Conservation (phyloP, 768 basidiomycete genomes). For the Boletellus sp. region DNA sequence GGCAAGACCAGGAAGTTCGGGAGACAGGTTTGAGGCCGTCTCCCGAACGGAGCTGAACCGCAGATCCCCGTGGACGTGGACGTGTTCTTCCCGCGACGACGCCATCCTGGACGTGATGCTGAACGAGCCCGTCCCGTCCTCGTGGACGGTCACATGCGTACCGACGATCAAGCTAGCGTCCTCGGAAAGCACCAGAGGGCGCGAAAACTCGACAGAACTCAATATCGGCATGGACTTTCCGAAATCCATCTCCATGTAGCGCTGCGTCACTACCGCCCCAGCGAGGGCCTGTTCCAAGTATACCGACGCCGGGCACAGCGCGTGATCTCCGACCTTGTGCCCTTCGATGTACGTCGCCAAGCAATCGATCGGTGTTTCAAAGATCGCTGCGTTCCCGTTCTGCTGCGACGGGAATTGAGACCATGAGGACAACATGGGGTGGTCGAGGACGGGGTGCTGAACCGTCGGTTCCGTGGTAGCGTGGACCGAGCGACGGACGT, state of each 20-base stretch:
- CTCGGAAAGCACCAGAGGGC: conserved; percentile 49
- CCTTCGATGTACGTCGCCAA: conserved; percentile 48
- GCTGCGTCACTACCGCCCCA: conserved; percentile 38
- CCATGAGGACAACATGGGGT: conserved; percentile 40
- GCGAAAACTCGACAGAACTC: conserved; percentile 44
- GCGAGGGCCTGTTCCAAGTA: conserved; percentile 56
- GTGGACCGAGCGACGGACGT: conserved; percentile 26
- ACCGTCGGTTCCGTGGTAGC: not conserved
- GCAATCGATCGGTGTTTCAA: conserved; percentile 48
- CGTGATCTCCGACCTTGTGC: conserved; percentile 52
- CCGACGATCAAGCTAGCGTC: conserved; percentile 33
- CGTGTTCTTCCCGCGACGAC: conserved; percentile 30
- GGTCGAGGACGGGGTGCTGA: conserved; percentile 18
- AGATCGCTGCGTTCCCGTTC: conserved; percentile 40
- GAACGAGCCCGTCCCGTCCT: conserved; percentile 41
- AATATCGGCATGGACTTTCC: conserved; percentile 37
- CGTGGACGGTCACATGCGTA: conserved; percentile 37
- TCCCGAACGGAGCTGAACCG: conserved; percentile 32
- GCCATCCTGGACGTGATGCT: conserved; percentile 41
- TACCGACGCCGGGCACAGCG: conserved; percentile 65
- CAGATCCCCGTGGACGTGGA: conserved; percentile 48
- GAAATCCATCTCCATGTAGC: conserved; percentile 31
- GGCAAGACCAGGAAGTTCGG: conserved; percentile 33
- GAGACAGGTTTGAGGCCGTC: conserved; percentile 37
- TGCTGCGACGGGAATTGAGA: conserved; percentile 38